These are phyloP conservation scores for Candida andamanensis DNA, from an alignment of 805 yeast species.

Conservation along the genomic window DNA sequence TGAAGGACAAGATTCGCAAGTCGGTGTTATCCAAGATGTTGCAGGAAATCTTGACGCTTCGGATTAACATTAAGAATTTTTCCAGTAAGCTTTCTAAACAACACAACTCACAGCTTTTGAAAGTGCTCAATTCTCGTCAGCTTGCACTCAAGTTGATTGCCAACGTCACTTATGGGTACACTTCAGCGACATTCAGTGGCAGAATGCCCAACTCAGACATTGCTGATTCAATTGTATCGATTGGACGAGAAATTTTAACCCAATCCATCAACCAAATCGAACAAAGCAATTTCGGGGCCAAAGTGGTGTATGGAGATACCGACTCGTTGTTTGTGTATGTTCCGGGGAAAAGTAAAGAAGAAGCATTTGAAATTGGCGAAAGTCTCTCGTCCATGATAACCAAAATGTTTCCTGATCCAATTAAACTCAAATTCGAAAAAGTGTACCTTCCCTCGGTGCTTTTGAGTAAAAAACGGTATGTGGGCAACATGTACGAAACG, in stretches of 20 bases:
- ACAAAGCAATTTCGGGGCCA: conserved; percentile 66
- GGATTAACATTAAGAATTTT: conserved; percentile 73
- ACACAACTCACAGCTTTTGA: conserved; percentile 43
- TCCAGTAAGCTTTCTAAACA: conserved; percentile 44
- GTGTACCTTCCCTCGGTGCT: conserved; percentile 85
- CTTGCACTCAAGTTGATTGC: conserved; percentile 86
- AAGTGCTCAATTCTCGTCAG: conserved; percentile 70
- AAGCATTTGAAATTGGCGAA: conserved; percentile 73
- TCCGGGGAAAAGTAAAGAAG: conserved; percentile 72
- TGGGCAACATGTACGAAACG: conserved; percentile 73
- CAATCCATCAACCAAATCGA: conserved; percentile 70
- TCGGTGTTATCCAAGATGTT: conserved; percentile 81
- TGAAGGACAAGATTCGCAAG: conserved; percentile 57
- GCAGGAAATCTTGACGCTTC: conserved; percentile 71
- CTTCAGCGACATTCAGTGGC: conserved; percentile 93
- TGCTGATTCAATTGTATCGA: conserved; percentile 90
- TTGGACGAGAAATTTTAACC: conserved; percentile 81
- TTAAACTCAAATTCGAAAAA: conserved; percentile 83
- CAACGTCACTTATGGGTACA: conserved; percentile 92
- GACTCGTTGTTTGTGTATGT: conserved; percentile 88
- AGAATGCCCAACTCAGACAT: conserved; percentile 96
- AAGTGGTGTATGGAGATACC: conserved; percentile 95
- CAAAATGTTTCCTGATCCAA: conserved; percentile 67
- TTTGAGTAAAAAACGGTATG: conserved; percentile 80
- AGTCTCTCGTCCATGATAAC: conserved; percentile 67